These are phyloP conservation scores for Suillus paluster DNA, from an alignment of 768 basidiomycete genomes.

Conservation along the genomic window DNA sequence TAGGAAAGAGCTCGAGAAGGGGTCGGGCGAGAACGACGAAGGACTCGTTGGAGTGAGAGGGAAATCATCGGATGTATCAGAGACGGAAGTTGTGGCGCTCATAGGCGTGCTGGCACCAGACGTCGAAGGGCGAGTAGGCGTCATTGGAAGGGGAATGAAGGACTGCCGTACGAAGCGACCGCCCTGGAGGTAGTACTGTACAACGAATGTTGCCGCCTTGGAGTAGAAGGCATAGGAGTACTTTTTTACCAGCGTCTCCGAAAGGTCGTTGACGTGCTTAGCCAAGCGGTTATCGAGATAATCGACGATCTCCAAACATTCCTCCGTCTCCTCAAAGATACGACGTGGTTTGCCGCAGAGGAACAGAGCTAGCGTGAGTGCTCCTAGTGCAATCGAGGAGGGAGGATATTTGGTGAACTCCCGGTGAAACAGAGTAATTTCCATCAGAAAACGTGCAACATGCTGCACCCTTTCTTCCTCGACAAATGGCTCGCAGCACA, in stretches of 20 bases:
- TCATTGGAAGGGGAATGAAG: slow-evolving; percentile 60
- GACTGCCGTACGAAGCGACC: slow-evolving; percentile 66
- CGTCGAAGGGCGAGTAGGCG: slow-evolving; percentile 47
- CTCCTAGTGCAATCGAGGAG: slow-evolving; percentile 87
- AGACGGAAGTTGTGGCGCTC: slow-evolving; percentile 73
- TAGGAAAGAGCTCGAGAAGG: slow-evolving; percentile 62
- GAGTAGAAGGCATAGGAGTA: slow-evolving; percentile 98
- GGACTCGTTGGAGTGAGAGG: slow-evolving; percentile 83
- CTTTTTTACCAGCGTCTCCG: slow-evolving; percentile 96
- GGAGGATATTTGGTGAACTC: slow-evolving; percentile 90
- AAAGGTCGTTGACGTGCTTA: slow-evolving; percentile 89
- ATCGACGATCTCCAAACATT: slow-evolving; percentile 83
- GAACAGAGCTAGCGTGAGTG: slow-evolving; percentile 86
- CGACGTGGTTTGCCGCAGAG: slow-evolving; percentile 82
- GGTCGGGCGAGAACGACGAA: slow-evolving; percentile 42
- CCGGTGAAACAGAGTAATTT: slow-evolving; percentile 96
- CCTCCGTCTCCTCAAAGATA: slow-evolving; percentile 83
- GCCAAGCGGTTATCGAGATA: slow-evolving; percentile 85
- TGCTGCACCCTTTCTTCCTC: slow-evolving; percentile 94
- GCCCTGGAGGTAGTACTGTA: slow-evolving; percentile 93
- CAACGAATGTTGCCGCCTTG: slow-evolving; percentile 91
- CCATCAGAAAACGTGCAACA: slow-evolving; percentile 98
- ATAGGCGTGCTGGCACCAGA: slow-evolving; percentile 73
- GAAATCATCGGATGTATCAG: slow-evolving; percentile 83
- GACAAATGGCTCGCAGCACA: slow-evolving; percentile 72